Evolutionary conservation across 2,329 filamentous ascomycete species (phyloP).

Genomic region (Alternaria atra): DNA sequence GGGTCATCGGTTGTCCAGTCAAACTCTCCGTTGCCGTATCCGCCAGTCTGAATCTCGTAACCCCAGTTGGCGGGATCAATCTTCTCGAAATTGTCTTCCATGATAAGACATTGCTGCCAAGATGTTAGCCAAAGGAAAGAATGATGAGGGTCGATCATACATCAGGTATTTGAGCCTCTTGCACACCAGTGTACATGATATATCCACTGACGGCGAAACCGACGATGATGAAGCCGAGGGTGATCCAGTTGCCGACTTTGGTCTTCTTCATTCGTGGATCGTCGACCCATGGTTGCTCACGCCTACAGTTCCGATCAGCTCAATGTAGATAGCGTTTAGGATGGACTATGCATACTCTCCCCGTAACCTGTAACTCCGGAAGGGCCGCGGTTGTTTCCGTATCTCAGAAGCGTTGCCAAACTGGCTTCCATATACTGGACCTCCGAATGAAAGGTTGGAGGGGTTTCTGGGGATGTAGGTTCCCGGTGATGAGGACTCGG

Average conservation of each 20-base stretch:
- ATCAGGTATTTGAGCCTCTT: constrained; percentile 24
- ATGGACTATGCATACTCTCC: constrained; percentile 28
- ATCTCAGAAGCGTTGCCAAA: constrained; percentile 6
- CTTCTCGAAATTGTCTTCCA: constrained; percentile 68
- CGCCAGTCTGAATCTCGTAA: constrained; percentile 72
- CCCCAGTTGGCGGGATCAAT: constrained; percentile 71
- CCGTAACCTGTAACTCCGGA: constrained; percentile 34
- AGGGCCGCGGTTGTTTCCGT: constrained; percentile 29
- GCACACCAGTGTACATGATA: constrained; percentile 29
- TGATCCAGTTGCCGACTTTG: constrained; percentile 33
- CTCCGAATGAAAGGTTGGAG: constrained; percentile 13
- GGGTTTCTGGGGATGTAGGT: constrained; percentile 10
- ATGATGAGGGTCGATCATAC: background rate
- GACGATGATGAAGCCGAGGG: constrained; percentile 21
- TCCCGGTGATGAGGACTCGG: constrained; percentile 1
- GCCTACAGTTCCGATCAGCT: constrained; percentile 17
- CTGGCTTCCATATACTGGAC: constrained; percentile 6
- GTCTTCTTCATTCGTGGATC: constrained; percentile 34
- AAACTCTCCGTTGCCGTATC: constrained; percentile 75
- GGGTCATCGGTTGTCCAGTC: constrained; percentile 75
- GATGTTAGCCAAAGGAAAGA: background rate
- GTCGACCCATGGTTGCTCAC: constrained; percentile 34
- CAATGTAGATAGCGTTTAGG: background rate
- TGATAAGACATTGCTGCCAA: constrained; percentile 33
- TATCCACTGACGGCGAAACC: constrained; percentile 27